Conservation (phyloP, 83 land plant species). For the Larix sibirica region DNA sequence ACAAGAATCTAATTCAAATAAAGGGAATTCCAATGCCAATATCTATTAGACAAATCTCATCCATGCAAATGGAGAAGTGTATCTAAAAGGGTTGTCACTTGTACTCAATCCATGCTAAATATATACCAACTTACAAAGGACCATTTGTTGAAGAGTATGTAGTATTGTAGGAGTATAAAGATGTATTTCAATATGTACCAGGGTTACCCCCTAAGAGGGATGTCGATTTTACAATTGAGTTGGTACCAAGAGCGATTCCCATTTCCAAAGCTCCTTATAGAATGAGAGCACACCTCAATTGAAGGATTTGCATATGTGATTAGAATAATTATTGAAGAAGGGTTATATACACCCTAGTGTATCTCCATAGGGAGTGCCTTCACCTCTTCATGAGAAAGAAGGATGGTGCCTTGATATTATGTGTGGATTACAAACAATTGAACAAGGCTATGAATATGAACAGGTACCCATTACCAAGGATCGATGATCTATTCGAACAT, state of each 20-base stretch:
- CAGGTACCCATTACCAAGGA: slow-evolving; percentile 19
- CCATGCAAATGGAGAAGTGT: too few species aligned
- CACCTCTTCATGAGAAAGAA: slow-evolving; percentile 19
- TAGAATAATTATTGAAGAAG: neutral
- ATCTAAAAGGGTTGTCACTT: too few species aligned
- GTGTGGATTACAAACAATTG: slow-evolving; percentile 17
- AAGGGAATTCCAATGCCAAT: too few species aligned
- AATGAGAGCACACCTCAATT: neutral
- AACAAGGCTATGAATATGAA: slow-evolving; percentile 5
- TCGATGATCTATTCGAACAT: slow-evolving; percentile 27
- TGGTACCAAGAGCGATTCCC: neutral
- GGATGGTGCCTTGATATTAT: slow-evolving; percentile 17
- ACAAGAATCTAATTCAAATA: too few species aligned
- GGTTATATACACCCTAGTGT: neutral
- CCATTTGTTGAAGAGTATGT: neutral
- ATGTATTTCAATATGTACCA: neutral
- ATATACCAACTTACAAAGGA: too few species aligned
- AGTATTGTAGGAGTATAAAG: too few species aligned
- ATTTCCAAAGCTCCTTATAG: neutral
- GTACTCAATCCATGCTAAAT: too few species aligned
- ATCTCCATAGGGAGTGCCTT: slow-evolving; percentile 3
- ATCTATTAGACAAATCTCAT: too few species aligned
- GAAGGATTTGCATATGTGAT: neutral
- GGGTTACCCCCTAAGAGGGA: neutral
- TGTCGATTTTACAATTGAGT: neutral